Evolutionary conservation across 31 red algal species (phyloP).

Genomic region (Endocladia muricata): DNA sequence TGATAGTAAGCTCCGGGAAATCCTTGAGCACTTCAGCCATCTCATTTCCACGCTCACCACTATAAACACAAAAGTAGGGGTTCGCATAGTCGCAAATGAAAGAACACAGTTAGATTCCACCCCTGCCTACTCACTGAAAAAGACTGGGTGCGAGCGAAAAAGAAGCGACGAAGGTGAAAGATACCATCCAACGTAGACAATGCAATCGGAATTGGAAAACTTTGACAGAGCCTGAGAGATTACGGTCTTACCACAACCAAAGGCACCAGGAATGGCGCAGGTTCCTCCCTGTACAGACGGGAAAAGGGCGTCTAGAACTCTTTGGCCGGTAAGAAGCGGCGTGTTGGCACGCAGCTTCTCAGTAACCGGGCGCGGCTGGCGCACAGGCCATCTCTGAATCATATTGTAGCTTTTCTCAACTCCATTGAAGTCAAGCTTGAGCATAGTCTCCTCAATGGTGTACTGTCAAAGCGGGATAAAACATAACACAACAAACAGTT

Average conservation of each 20-base stretch:
- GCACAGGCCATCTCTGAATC: constrained; percentile 99
- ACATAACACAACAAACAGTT: neutral
- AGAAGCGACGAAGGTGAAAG: neutral
- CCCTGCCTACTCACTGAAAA: neutral
- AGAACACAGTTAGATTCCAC: neutral
- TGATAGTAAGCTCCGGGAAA: constrained; percentile 96
- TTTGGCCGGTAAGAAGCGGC: constrained; percentile 90
- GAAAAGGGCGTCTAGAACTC: constrained; percentile 97
- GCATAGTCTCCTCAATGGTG: constrained; percentile 87
- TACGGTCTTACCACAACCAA: constrained; percentile 98
- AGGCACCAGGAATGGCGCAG: constrained; percentile 96
- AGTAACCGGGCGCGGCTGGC: constrained; percentile 81
- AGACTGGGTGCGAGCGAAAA: neutral
- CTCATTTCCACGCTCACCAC: constrained; percentile 98
- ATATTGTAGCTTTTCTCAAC: constrained; percentile 82
- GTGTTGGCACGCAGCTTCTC: constrained; percentile 90
- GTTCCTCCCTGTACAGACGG: constrained; percentile 99
- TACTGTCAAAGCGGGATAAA: constrained; percentile 35
- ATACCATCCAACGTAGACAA: constrained; percentile 98
- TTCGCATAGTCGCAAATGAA: neutral
- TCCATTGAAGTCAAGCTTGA: constrained; percentile 90
- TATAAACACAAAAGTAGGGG: neutral
- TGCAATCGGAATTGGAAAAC: constrained; percentile 96
- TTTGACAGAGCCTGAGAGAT: constrained; percentile 97
- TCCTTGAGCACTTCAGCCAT: constrained; percentile 99